Evolutionary conservation across 1,139 yeast genomes (phyloP), one percentile per base, ranked within the genome.

Genomic region (Geotrichum siamense): DNA sequence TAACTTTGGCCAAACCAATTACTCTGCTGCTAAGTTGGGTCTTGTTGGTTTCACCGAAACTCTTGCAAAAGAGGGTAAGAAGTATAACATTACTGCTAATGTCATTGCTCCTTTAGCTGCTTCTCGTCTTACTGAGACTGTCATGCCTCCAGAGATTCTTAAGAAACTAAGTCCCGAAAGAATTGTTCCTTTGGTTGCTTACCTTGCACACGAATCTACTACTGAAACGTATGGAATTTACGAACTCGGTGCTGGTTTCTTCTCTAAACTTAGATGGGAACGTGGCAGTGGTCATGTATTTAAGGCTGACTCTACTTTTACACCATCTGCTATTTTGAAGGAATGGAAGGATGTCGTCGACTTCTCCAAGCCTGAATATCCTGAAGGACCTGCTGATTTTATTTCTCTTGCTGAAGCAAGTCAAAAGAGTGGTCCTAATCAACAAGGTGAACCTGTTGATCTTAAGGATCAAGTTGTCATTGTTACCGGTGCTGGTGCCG

Each of bases 401-500:
- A 47, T 68, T 41, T 48, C 55, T 2, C 54, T 64, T 17, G 61
- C 67, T 37, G 69, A 68, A 53, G 48, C 48, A 9, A 55, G 60
- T 25, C 47, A 51, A 28, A 44, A 55, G 39, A 49, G 54, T 22
- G 72, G 79, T n/a, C 52, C 68, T 20, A 70, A 73, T 52, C 68
- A 71, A 37, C 82, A 82, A 57, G 82, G 81, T 56, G 71, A 71
- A 36, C 49, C 53, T 3, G 74, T 79, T 34, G 75, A 85, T 34
- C 70, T 89, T 64, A 80, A 79, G 62, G 87, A 72, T 56, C 84
- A 82, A 67, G 96, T 89, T 48, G 96, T 86, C 41, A 75, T 91
- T 52, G 79, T 91, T 47, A 91, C 97, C 32, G 98, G 98, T 56
- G 93, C 96, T 42, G 97, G 96, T 56, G 82, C 86, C 48, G 98